These are phyloP conservation scores for Aspergillus cejpii DNA, from an alignment of 2,329 filamentous ascomycete genomes.

Conservation along the genomic window DNA sequence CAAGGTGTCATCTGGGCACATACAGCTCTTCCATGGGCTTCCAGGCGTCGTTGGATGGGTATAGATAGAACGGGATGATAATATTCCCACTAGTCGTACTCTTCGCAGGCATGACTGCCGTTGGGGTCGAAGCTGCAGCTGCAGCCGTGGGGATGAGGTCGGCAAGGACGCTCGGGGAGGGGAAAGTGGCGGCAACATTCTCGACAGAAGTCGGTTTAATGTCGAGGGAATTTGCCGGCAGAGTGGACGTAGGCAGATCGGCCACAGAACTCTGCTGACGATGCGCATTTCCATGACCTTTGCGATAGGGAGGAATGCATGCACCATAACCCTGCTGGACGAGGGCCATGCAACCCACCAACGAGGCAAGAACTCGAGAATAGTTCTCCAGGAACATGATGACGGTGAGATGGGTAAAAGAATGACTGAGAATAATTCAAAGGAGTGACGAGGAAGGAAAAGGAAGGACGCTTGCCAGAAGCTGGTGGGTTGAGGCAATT, in stretches of 20 bases:
- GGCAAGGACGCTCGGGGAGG: not conserved
- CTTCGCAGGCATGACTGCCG: not conserved
- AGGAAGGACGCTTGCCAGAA: not conserved
- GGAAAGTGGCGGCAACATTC: not conserved
- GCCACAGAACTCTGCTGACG: not conserved
- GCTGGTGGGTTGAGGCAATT: not conserved
- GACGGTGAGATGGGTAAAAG: not conserved
- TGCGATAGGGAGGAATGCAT: not conserved
- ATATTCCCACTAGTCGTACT: not conserved
- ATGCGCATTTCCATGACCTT: not conserved
- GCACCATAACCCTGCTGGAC: not conserved
- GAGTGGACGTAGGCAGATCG: not conserved
- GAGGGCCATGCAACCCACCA: not conserved
- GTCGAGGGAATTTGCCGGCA: not conserved
- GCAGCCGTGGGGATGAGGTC: not conserved
- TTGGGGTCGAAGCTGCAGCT: not conserved
- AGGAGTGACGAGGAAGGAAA: not conserved
- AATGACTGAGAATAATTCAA: not conserved
- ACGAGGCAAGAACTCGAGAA: not conserved
- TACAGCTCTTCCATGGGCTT: conserved; percentile 12
- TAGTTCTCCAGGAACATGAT: not conserved
- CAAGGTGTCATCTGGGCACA: not conserved
- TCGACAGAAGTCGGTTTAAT: not conserved
- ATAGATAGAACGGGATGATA: conserved; percentile 18
- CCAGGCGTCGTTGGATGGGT: conserved; percentile 15